A percentile compares a stretch with the other conserved stretches of the same genome.
phyloP scores from a whole-genome alignment of 805 yeast genomes.

The Ogataea nonfermentans region DNA sequence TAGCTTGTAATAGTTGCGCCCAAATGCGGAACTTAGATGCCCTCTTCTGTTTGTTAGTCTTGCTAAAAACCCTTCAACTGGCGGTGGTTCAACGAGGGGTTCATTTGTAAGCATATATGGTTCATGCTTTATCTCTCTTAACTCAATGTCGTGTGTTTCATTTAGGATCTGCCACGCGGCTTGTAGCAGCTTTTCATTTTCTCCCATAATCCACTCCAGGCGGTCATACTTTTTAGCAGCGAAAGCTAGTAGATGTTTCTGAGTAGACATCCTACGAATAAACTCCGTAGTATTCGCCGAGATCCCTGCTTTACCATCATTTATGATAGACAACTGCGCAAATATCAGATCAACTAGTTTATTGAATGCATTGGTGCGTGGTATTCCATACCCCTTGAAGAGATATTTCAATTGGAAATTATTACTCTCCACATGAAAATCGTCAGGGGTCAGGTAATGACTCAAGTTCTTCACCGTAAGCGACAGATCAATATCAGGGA shows the following conservation, averaged over 20 bases:
- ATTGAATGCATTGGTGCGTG: constrained; percentile 33
- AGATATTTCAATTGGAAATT: constrained; percentile 4
- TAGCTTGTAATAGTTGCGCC: constrained; percentile 46
- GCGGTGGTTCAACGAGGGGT: constrained; percentile 54
- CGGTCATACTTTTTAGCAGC: constrained; percentile 72
- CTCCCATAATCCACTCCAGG: constrained; percentile 63
- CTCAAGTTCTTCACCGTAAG: constrained; percentile 37
- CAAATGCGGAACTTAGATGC: constrained; percentile 21
- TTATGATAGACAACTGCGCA: constrained; percentile 21
- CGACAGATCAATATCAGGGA: constrained; percentile 46
- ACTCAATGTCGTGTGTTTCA: constrained; percentile 55
- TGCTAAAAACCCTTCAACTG: constrained; percentile 80
- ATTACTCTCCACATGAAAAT: constrained; percentile 2
- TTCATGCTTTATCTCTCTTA: constrained; percentile 47
- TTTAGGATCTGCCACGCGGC: constrained; percentile 43
- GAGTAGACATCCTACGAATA: constrained; percentile 22
- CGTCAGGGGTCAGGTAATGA: constrained; percentile 7
- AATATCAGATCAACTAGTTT: constrained; percentile 40
- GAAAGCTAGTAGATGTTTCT: constrained; percentile 33
- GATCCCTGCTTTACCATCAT: constrained; percentile 1
- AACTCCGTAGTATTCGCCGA: constrained; percentile 15
- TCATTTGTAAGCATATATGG: constrained; percentile 33
- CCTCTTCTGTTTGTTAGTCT: constrained; percentile 55
- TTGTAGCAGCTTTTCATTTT: constrained; percentile 40
- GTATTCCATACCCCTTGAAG: constrained; percentile 26